Conservation (phyloP, 1,139 yeast genomes). For the Kluyveromyces sp. region DNA sequence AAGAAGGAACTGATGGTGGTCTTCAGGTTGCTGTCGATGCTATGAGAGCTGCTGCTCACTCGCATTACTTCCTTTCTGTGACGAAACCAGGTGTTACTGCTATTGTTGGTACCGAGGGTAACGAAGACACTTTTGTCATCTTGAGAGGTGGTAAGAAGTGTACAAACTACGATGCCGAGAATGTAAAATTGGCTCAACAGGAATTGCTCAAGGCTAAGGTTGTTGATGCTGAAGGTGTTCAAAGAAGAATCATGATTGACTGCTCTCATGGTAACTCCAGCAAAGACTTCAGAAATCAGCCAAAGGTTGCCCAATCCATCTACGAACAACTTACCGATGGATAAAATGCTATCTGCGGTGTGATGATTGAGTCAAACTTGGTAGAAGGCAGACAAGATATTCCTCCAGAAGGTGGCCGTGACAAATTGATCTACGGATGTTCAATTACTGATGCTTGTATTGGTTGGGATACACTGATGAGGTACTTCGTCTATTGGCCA, state of each 20-base stretch:
- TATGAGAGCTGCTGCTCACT: constrained; percentile 81
- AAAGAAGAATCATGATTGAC: constrained; percentile 86
- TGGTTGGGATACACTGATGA: constrained; percentile 77
- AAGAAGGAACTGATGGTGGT: constrained; percentile 96
- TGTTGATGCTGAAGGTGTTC: constrained; percentile 37
- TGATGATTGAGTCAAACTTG: constrained; percentile 92
- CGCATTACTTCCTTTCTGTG: constrained; percentile 90
- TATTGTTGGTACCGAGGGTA: constrained; percentile 91
- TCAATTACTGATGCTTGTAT: constrained; percentile 97
- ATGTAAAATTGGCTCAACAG: constrained; percentile 60
- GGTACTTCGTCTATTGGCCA: constrained; percentile 63
- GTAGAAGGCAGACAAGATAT: constrained; percentile 91
- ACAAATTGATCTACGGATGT: constrained; percentile 75
- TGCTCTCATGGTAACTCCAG: constrained; percentile 95
- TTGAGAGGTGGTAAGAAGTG: constrained; percentile 93
- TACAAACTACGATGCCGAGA: constrained; percentile 76
- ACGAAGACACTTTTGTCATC: constrained; percentile 81
- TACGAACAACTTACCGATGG: constrained; percentile 78
- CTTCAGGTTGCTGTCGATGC: constrained; percentile 92
- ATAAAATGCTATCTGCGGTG: constrained; percentile 72
- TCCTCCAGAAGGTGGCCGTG: constrained; percentile 69
- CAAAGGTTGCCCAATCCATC: constrained; percentile 74
- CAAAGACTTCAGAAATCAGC: constrained; percentile 88
- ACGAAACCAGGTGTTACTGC: constrained; percentile 95
- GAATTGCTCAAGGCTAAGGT: constrained; percentile 54